Evolutionary conservation across 2,329 filamentous ascomycete species (phyloP).

Genomic region (Verticillium dahliae): DNA sequence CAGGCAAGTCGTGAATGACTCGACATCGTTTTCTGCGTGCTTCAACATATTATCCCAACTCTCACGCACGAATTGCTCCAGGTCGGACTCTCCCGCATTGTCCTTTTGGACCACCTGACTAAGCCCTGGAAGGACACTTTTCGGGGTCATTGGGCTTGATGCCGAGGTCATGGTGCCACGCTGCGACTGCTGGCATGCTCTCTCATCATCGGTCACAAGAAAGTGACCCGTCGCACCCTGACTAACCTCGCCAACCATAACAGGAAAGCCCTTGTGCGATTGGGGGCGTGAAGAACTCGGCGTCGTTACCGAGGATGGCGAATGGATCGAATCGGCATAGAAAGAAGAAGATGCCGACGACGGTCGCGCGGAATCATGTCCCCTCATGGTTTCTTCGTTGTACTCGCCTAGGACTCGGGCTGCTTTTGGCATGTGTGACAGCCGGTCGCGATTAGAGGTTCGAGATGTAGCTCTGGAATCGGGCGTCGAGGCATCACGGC

Average conservation of each 20-base stretch:
- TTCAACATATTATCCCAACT: slow-evolving; percentile 6
- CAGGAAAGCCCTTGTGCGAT: slow-evolving; percentile 26
- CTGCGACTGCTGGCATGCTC: slow-evolving; percentile 7
- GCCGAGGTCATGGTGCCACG: background rate
- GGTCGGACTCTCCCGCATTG: background rate
- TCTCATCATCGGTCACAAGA: slow-evolving; percentile 8
- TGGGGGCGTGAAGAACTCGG: slow-evolving; percentile 33
- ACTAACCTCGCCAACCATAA: slow-evolving; percentile 7
- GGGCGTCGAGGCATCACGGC: slow-evolving; percentile 2
- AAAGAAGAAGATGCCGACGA: slow-evolving; percentile 18
- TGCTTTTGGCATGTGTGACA: background rate
- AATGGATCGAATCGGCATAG: slow-evolving; percentile 27
- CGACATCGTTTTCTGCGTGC: slow-evolving; percentile 8
- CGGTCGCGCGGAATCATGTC: slow-evolving; percentile 4
- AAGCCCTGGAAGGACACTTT: background rate
- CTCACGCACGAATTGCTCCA: slow-evolving; percentile 8
- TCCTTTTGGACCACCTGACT: background rate
- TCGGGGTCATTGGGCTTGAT: background rate
- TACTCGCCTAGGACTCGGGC: background rate
- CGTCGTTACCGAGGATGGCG: slow-evolving; percentile 26
- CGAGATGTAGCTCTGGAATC: slow-evolving; percentile 4
- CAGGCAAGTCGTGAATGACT: slow-evolving; percentile 5
- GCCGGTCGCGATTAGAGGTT: slow-evolving; percentile 10
- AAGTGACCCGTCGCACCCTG: slow-evolving; percentile 6
- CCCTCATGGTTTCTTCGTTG: slow-evolving; percentile 3